Evolutionary conservation across 2,329 filamentous ascomycete species (phyloP).

Genomic region (Arthrobotrys conoides): DNA sequence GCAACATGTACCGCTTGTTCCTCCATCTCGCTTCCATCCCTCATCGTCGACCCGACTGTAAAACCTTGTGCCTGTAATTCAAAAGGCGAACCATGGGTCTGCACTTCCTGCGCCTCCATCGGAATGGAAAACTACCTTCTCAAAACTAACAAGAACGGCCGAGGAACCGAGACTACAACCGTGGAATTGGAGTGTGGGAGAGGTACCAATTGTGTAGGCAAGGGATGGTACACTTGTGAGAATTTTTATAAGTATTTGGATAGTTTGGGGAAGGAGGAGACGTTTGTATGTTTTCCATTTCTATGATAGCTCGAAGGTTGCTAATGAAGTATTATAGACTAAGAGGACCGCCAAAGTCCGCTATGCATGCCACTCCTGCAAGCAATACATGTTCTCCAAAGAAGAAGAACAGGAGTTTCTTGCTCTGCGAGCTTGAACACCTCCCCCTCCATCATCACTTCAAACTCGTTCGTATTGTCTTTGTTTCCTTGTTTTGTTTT

Average conservation of each 20-base stretch:
- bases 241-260: conserved; percentile 58
- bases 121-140: conserved; percentile 58
- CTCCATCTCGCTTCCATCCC: conserved; percentile 41
- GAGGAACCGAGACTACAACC: conserved; percentile 31
- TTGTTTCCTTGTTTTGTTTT: background rate
- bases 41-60: conserved; percentile 54
- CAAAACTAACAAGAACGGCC: conserved; percentile 43
- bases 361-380: conserved; percentile 54
- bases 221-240: conserved; percentile 58
- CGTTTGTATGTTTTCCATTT: conserved; percentile 33
- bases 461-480: background rate
- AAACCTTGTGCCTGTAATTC: conserved; percentile 51
- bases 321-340: conserved; percentile 19
- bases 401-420: conserved; percentile 44
- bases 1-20: conserved; percentile 51
- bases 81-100: conserved; percentile 58
- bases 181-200: conserved; percentile 54
- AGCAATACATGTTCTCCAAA: conserved; percentile 53
- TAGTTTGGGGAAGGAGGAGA: conserved; percentile 55
- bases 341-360: conserved; percentile 48
- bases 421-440: conserved; percentile 35
- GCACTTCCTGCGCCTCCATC: conserved; percentile 44
- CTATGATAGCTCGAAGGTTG: background rate
- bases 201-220: conserved; percentile 45
- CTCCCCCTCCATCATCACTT: background rate